Conservation (phyloP, 192 early-diverging fungal genomes). For the Podila epicladia region DNA sequence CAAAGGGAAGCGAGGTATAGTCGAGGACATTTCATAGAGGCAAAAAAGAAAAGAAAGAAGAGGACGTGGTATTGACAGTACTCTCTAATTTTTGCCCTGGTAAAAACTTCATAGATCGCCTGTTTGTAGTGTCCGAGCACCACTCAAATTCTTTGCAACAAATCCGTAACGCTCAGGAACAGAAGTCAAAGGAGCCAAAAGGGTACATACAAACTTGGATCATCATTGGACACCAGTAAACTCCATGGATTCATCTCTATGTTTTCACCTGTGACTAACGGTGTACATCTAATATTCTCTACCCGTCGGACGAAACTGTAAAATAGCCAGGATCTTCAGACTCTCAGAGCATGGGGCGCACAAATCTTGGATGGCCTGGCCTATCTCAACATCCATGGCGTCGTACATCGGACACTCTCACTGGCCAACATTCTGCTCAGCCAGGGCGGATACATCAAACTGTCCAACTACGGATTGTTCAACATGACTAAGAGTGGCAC, state of each 20-base stretch:
- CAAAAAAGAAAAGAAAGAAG: neutral
- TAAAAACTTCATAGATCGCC: constrained; percentile 47
- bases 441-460: constrained; percentile 56
- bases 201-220: constrained; percentile 18
- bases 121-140: constrained; percentile 67
- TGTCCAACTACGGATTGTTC: constrained; percentile 65
- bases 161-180: constrained; percentile 23
- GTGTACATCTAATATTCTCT: neutral
- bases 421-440: constrained; percentile 61
- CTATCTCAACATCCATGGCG: constrained; percentile 58
- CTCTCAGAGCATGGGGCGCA: constrained; percentile 56
- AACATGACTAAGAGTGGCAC: constrained; percentile 66
- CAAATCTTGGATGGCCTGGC: constrained; percentile 62
- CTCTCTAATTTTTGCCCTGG: neutral
- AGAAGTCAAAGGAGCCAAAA: constrained; percentile 11
- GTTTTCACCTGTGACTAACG: neutral
- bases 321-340: constrained; percentile 25
- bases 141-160: constrained; percentile 26
- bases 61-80: no score
- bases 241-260: neutral
- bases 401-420: constrained; percentile 57
- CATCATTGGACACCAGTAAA: neutral
- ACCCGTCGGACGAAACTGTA: neutral
- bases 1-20: constrained; percentile 68
- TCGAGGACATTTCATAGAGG: no score